Conservation (phyloP, 805 yeast genomes). For the Lipomyces chichibuensis region DNA sequence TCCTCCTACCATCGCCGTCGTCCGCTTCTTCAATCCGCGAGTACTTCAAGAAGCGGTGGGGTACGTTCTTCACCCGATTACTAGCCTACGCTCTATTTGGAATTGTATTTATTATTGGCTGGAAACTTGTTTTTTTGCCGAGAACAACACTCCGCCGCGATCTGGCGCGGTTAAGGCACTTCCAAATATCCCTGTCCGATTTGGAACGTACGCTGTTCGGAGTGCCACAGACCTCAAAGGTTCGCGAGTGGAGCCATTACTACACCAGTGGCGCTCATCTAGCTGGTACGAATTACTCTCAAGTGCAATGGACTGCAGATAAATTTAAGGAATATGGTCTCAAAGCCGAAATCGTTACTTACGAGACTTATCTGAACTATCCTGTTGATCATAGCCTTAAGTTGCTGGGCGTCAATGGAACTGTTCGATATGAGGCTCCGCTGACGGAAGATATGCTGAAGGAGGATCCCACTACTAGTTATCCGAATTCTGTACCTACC, state of each 20-base stretch:
- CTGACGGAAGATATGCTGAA: conserved; percentile 56
- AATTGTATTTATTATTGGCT: conserved; percentile 54
- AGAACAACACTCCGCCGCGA: conserved; percentile 83
- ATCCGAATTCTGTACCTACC: conserved; percentile 62
- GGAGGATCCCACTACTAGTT: conserved; percentile 55
- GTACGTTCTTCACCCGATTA: conserved; percentile 44
- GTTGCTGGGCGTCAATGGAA: conserved; percentile 45
- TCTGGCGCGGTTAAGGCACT: conserved; percentile 71
- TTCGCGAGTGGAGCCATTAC: conserved; percentile 56
- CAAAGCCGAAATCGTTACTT: conserved; percentile 55
- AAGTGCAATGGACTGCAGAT: conserved; percentile 59
- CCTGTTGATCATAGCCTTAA: conserved; percentile 60
- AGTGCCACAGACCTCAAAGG: conserved; percentile 45
- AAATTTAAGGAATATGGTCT: conserved; percentile 66
- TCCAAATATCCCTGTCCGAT: conserved; percentile 67
- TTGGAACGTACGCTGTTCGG: conserved; percentile 63
- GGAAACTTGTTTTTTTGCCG: conserved; percentile 76
- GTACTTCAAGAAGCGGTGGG: conserved; percentile 25
- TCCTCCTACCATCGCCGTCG: conserved; percentile 34
- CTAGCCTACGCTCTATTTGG: conserved; percentile 56
- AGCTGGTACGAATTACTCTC: conserved; percentile 46
- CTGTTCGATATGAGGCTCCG: conserved; percentile 55
- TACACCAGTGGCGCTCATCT: conserved; percentile 43
- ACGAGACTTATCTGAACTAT: conserved; percentile 64
- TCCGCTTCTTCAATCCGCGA: conserved; percentile 22